Base-by-base conservation (phyloP, 129 eudicot genomes). In the Oenanthe sinensis region DNA sequence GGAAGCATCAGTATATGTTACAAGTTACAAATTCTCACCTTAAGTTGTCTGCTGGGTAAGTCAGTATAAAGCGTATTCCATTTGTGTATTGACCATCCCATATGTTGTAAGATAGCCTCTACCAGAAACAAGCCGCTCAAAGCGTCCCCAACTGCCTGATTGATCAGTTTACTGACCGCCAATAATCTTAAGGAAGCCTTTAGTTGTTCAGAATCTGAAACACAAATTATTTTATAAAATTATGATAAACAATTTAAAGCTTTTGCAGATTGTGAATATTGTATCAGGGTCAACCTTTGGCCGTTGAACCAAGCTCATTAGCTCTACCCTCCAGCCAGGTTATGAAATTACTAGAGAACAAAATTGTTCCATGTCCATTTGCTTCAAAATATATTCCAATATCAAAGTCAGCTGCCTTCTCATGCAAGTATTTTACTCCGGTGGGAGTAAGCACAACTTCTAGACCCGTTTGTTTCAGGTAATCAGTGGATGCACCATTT, bases 341-440 rank as follows among this genome's bases (percentile, higher is more conserved):
- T 45, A 90, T 24, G 75, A 87, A 77, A 14, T 76, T 70, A 45
- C 86, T 90, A 0, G 98, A 91, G 78, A 94, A 94, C 87, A 94
- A 84, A 79, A 91, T 76, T 67, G 98, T 94, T 46, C 98, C 97
- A 79, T 94, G 98, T 75, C 98, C 98, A 87, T 91, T 93, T 78
- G 98, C 98, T 81, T 91, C 98, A 78, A 93, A 93, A 84, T 93
- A 93, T 72, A 93, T 86, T 63, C 98, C 97, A 71, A 93, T 88
- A 78, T 91, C 98, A 84, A 74, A 91, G 52, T 91, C 96, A 15
- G 89, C 87, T 40, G 98, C 98, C 82, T 93, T 89, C 78, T 78
- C 96, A 69, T 93, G 98, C 87, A 93, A 85, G 82, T 89, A 87
- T 80, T 93, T 93, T 47, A 93, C 98, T 75, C 98, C 97, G 10